A percentile compares a stretch with the other conserved stretches of the same genome.
Conservation (phyloP, 2,329 filamentous ascomycete genomes). For the Arachnomyces sp. region DNA sequence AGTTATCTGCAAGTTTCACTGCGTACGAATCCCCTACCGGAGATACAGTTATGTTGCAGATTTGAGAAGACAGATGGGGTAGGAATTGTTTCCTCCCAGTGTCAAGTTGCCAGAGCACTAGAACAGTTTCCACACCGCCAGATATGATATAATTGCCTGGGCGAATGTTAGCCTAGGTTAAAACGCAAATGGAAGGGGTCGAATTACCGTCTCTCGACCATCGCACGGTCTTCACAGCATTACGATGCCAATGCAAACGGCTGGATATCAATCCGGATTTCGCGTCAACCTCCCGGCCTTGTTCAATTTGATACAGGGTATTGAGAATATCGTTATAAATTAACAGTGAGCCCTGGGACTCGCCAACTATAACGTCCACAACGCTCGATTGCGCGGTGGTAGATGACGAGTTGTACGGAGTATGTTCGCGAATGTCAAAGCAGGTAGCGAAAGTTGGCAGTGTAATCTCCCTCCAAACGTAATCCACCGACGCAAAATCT, state of each 20-base stretch:
- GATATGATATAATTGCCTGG: slow-evolving; percentile 88
- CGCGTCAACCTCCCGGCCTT: slow-evolving; percentile 35
- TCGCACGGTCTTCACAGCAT: slow-evolving; percentile 72
- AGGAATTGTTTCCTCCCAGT: slow-evolving; percentile 74
- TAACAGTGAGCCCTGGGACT: slow-evolving; percentile 66
- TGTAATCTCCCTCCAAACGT: slow-evolving; percentile 47
- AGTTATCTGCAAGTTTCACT: slow-evolving; percentile 84
- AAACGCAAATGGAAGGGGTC: slow-evolving; percentile 4
- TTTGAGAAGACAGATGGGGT: slow-evolving; percentile 79
- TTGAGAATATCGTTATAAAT: slow-evolving; percentile 68
- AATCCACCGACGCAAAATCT: slow-evolving; percentile 32
- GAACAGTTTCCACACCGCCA: slow-evolving; percentile 78
- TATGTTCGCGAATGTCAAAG: slow-evolving; percentile 51
- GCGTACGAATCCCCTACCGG: slow-evolving; percentile 71
- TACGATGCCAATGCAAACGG: slow-evolving; percentile 85
- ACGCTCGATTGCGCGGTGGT: slow-evolving; percentile 28
- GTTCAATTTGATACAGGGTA: slow-evolving; percentile 43
- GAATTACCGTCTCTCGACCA: slow-evolving; percentile 80
- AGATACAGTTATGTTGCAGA: slow-evolving; percentile 79
- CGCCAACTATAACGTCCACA: slow-evolving; percentile 71
- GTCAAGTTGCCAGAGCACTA: slow-evolving; percentile 89
- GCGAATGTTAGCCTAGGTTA: slow-evolving; percentile 22
- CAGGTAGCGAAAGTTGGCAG: slow-evolving; percentile 57
- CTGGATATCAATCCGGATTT: slow-evolving; percentile 41
- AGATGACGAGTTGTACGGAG: slow-evolving; percentile 9